Base-by-base conservation (phyloP, 2,329 filamentous ascomycete species). In the Parastagonospora nodorum region DNA sequence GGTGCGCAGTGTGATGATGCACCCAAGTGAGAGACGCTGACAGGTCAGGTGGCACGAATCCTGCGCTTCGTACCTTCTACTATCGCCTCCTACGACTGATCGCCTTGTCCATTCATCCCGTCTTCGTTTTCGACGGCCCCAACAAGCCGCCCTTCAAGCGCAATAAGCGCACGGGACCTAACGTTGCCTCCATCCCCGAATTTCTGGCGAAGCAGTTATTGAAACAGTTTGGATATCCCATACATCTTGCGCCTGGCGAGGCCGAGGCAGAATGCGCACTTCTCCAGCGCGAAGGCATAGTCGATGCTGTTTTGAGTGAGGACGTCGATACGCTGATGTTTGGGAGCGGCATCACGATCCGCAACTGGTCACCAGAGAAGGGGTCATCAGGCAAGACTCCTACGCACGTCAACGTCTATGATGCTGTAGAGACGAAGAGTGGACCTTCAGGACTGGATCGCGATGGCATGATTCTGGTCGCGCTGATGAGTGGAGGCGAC, bases 241-340 rank as follows among this genome's bases (percentile, higher is more conserved):
- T 84, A 42, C 92, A 97, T 71, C 85, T 91, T 65, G 94, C 94
- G 5, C 94, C 93, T 0, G 94, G 94, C 8, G 94, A 99, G 70
- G 94, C 93, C 2, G 94, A 99, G 71, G 94, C 94, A 1, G 94
- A 99, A 75, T 99, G 94, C 60, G 94, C 94, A 0, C 76, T 94
- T 12, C 75, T 99, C 2, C 92, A 99, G 67, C 81, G 82, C 51
- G 82, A 87, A 39, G 92, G 91, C 45, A 72, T 74, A 12, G 71
- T 74, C 1, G 94, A 99, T 72, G 93, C 90, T 0, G 94, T 97
- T 1, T 80, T 99, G 63, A 97, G 90, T 71, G 92, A 99, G 71
- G 94, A 99, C 78, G 92, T 97, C 37, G 94, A 99, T 70, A 94
- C 93, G 2, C 84, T 97, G 64, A 97, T 97, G 93, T 97, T 97